A percentile compares a stretch with the other conserved stretches of the same genome.
Conservation (phyloP, 2,329 filamentous ascomycete genomes). For the Talaromyces atroroseus region DNA sequence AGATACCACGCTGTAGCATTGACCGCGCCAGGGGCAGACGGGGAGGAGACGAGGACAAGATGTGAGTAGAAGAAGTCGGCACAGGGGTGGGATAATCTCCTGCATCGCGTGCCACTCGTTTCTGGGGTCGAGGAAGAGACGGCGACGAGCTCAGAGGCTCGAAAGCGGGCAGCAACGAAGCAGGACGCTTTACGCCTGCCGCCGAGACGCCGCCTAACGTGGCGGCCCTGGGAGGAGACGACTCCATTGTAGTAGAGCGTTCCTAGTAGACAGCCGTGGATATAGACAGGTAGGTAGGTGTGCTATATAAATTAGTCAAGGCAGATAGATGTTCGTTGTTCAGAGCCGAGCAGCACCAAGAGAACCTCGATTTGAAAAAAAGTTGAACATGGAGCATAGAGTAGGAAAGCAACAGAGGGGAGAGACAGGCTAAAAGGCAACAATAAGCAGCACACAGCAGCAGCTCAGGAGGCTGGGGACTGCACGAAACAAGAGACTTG, state of each 20-base stretch:
- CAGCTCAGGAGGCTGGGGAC: constrained; percentile 12
- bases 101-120: constrained; percentile 43
- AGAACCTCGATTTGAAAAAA: background rate
- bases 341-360: background rate
- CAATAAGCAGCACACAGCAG: constrained; percentile 1
- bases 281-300: background rate
- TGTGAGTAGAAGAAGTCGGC: constrained; percentile 87
- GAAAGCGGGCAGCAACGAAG: constrained; percentile 45
- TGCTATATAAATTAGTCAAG: background rate
- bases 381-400: background rate
- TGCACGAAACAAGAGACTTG: background rate
- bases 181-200: constrained; percentile 43
- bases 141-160: constrained; percentile 47
- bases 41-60: constrained; percentile 81
- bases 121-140: constrained; percentile 42
- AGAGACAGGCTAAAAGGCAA: constrained; percentile 2
- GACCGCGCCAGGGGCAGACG: constrained; percentile 45
- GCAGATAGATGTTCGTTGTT: background rate
- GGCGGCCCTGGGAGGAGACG: constrained; percentile 34
- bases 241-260: constrained; percentile 29
- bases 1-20: constrained; percentile 57
- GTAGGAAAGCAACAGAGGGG: background rate
- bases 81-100: constrained; percentile 78
- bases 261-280: background rate
- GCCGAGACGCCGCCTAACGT: constrained; percentile 24